phyloP scores from a whole-genome alignment of 2,329 filamentous ascomycete species.

The Penicillium sp. region DNA sequence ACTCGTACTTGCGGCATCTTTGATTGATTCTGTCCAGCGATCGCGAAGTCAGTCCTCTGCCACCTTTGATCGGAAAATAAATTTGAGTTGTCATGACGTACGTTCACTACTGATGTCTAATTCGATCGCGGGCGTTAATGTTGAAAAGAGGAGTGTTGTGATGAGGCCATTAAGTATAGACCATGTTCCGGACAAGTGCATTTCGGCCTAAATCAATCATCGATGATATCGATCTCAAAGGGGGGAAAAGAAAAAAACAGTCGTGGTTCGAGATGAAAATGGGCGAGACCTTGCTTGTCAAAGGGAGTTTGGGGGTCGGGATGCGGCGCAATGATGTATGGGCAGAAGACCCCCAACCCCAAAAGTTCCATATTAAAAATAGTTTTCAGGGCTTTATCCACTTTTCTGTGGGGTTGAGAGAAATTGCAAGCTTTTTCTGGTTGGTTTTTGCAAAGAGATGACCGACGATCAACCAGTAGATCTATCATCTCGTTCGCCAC shows the following conservation, averaged over 20 bases:
- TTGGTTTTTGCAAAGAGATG: background rate
- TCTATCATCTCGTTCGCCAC: conserved; percentile 6
- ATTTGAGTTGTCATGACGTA: conserved; percentile 10
- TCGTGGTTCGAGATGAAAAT: background rate
- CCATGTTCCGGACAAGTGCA: conserved; percentile 12
- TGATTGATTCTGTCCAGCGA: conserved; percentile 42
- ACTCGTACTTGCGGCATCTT: conserved; percentile 42
- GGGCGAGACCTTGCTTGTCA: conserved; percentile 5
- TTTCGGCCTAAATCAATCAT: conserved; percentile 7
- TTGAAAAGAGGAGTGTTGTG: conserved; percentile 7
- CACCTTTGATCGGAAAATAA: background rate
- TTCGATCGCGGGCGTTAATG: conserved; percentile 18
- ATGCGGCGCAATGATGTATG: conserved; percentile 7
- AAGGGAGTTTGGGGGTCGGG: conserved; percentile 1
- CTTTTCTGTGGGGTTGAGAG: conserved; percentile 3
- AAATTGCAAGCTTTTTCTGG: conserved; percentile 11
- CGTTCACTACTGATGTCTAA: conserved; percentile 25
- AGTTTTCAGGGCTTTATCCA: conserved; percentile 11
- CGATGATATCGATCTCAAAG: background rate
- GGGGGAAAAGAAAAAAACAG: background rate
- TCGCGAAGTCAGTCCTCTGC: background rate
- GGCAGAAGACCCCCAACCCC: background rate
- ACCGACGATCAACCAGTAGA: conserved; percentile 9
- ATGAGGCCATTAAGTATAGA: conserved; percentile 9
- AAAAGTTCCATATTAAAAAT: conserved; percentile 10